phyloP scores from a whole-genome alignment of 441 rosid genomes.

The Breynia disticha region DNA sequence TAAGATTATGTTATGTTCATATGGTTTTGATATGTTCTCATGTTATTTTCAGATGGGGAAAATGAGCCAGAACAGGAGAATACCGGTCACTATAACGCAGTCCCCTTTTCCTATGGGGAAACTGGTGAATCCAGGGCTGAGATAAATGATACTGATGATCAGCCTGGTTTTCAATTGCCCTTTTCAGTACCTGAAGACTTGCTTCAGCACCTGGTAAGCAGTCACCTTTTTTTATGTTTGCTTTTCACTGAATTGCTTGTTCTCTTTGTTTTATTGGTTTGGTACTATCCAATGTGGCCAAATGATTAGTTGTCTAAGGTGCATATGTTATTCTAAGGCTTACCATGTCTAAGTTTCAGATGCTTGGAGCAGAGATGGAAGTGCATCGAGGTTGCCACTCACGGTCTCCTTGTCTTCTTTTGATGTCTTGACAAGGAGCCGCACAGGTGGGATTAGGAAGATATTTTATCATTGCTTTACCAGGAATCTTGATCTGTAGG shows the following conservation, averaged over 20 bases:
- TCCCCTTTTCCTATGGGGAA: slow-evolving; percentile 68
- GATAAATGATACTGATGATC: slow-evolving; percentile 33
- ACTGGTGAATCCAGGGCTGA: slow-evolving; percentile 26
- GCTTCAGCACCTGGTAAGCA: slow-evolving; percentile 69
- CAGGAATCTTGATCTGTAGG: slow-evolving; percentile 36
- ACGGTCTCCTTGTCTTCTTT: slow-evolving; percentile 85
- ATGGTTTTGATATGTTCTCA: background rate
- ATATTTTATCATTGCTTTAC: slow-evolving; percentile 43
- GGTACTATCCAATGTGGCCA: slow-evolving; percentile 50
- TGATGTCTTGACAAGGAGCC: slow-evolving; percentile 92
- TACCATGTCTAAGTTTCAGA: slow-evolving; percentile 99
- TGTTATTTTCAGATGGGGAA: slow-evolving; percentile 33
- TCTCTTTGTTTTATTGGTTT: slow-evolving; percentile 29
- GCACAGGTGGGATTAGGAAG: slow-evolving; percentile 96
- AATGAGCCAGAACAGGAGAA: slow-evolving; percentile 27
- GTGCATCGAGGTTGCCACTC: slow-evolving; percentile 64
- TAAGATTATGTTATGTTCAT: slow-evolving; percentile 3
- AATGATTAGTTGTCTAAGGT: slow-evolving; percentile 51
- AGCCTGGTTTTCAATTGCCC: slow-evolving; percentile 56
- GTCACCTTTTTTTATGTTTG: slow-evolving; percentile 13
- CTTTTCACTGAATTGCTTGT: slow-evolving; percentile 13
- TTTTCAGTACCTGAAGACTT: slow-evolving; percentile 63
- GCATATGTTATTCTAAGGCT: slow-evolving; percentile 94
- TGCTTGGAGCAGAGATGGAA: slow-evolving; percentile 80
- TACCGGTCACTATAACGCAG: slow-evolving; percentile 42